Base-by-base conservation (phyloP, 2,329 filamentous ascomycete species). In the Claviceps cyperi region DNA sequence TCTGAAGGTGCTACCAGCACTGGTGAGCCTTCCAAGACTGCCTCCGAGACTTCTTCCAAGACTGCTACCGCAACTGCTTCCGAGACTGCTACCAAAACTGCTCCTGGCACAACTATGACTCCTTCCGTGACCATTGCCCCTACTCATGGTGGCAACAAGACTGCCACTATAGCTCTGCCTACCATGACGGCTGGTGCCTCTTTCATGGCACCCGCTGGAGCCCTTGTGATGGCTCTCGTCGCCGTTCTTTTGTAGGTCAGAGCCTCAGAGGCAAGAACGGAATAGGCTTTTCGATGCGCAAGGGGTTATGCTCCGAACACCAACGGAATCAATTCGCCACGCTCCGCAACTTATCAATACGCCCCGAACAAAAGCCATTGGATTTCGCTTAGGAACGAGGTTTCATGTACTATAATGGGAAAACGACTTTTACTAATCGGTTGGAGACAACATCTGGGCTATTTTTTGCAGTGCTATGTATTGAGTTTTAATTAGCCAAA, bases 171-270 rank as follows among this genome's bases (percentile, higher is more conserved):
- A 32, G 35, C 35, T 7, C 21, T 45, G n/a, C 50, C 55, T 11
- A 15, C 43, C 36, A 43, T 55, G 45, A 53, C 54, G 2, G 54
- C 53, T 13, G 55, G 55, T 35, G 55, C 55, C 38, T 44, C 55
- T 35, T 19, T 53, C 43, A 19, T 55, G 35, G 54, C 53, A 3
- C 54, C 54, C 15, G 53, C 53, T 13, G 54, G 54, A 22, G 53
- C 47, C 17, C 36, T 56, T 35, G 54, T 44, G 48, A 46, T 56
- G 48, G 54, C 54, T 44, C 48, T 53, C 11, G 52, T 47, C 39
- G 55, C 49, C 21, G 51, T 49, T 43, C 46, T 52, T 19, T 21
- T 52, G 46, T 52, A 51, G 50, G 47, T 44, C 9, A 11, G 32
- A n/a, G 41, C 28, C 22, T 44, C 9, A 11, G 32, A 21, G 41